Percentiles rank a stretch among this genome's conserved stretches.
Conservation (phyloP, 257 asterid genomes). For the Solanum gracilifrons region DNA sequence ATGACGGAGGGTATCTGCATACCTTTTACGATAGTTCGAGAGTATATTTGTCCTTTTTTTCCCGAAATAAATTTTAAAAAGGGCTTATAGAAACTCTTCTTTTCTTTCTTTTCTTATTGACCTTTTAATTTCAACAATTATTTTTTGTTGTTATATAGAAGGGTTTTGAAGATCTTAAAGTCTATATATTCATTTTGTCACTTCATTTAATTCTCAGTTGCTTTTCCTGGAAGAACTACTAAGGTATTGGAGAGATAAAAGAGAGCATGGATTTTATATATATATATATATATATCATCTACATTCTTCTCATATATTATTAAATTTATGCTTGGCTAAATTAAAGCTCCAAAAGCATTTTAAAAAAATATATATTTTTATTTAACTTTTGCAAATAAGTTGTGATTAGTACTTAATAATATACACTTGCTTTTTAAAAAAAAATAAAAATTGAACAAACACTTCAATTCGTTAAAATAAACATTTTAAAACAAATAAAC, state of each 20-base stretch:
- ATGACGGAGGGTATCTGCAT: too few relatives aligned
- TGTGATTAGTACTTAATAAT: neutral
- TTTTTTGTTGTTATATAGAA: neutral
- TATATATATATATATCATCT: neutral
- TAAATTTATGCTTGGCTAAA: neutral
- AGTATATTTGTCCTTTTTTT: too few relatives aligned
- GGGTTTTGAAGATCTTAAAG: neutral
- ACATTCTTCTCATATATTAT: neutral
- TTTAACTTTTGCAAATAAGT: neutral
- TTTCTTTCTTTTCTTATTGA: neutral
- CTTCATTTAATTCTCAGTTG: neutral
- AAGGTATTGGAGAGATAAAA: neutral
- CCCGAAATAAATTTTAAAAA: neutral
- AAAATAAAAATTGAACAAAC: neutral
- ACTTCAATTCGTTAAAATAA: neutral
- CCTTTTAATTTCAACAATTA: neutral
- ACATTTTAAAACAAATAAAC: neutral
- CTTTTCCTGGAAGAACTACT: neutral
- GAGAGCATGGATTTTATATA: neutral
- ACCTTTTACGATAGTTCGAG: too few relatives aligned
- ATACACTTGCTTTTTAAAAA: neutral
- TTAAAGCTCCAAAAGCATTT: neutral
- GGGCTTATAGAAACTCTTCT: neutral
- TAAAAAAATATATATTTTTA: neutral
- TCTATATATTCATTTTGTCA: neutral